These are phyloP conservation scores for Candida odintsovae DNA, from an alignment of 805 yeast genomes.

Conservation along the genomic window DNA sequence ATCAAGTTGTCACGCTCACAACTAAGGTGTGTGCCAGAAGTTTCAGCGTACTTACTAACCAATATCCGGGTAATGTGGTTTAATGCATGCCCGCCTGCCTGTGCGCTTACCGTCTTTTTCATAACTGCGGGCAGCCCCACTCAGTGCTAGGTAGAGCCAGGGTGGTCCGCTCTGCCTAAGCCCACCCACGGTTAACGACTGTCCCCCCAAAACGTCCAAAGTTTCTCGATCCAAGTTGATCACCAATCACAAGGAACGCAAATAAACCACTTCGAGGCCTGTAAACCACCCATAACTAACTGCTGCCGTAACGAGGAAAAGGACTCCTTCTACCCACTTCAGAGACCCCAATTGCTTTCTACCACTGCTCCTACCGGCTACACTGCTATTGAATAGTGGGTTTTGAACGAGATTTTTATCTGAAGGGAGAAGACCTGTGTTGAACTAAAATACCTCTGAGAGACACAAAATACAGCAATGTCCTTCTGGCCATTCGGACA, in stretches of 20 bases:
- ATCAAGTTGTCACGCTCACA: no score
- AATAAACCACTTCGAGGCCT: not conserved
- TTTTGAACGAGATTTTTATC: not conserved
- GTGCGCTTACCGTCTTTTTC: not conserved
- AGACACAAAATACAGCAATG: conserved; percentile 22
- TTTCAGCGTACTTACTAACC: no score
- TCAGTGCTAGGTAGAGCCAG: no score
- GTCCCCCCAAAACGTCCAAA: not conserved
- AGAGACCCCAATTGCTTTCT: not conserved
- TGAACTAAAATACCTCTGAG: not conserved
- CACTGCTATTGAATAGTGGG: not conserved
- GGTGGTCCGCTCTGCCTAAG: not conserved
- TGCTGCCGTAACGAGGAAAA: not conserved
- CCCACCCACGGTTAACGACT: not conserved
- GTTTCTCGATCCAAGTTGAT: not conserved
- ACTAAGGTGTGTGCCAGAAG: no score
- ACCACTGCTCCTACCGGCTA: not conserved
- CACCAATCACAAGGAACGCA: conserved; percentile 1
- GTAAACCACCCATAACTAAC: not conserved
- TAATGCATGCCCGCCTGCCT: no score
- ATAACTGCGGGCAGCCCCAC: no score
- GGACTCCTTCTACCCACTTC: not conserved
- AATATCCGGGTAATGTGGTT: not conserved
- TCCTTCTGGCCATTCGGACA: conserved; percentile 43
- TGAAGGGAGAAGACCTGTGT: not conserved